Evolutionary conservation across 2,329 filamentous ascomycete genomes (phyloP), one percentile per base, ranked within the genome.

Genomic region (Drechmeria coniospora): DNA sequence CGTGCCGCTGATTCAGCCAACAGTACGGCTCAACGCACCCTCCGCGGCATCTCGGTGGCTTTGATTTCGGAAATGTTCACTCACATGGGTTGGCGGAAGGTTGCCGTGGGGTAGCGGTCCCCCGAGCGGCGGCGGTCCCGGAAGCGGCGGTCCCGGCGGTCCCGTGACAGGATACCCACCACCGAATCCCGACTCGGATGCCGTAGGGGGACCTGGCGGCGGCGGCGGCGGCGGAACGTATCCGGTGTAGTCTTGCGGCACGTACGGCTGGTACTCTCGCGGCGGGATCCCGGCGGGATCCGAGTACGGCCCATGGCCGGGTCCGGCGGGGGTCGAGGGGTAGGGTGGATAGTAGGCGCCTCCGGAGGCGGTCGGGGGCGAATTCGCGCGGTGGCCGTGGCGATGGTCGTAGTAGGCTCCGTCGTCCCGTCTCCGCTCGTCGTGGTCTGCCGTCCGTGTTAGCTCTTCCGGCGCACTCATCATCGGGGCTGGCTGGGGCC

Each of bases 291-390:
- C 38, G 40, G 51, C 33, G 36, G 50, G 21, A 32, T 51, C 29
- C 33, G 42, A 38, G 19, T 43, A 43, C 0, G 35, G 47, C 2
- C 33, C 26, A 22, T 30, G 32, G 17, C 32, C 24, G 23, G 25
- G 25, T 15, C 20, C 33, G 21, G 29, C 33, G 8, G 36, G 49
- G 15, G 33, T 54, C 31, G 34, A 39, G 6, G 53, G 52, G 26
- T 56, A 55, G 3, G 57, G 56, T 3, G 56, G 57, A 33, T 61
- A 64, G 40, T 55, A 65, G 11, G 57, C 56, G 9, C 63, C 63
- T n/a, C 63, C 63, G 3, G 63, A 67, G 4, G 61, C 61, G 29
- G 54, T 61, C 3, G 60, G 57, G 1, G 63, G 63, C 3, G 63
- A 67, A 5, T 56, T 53, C 4, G 54, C 47, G 8, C 52, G 54